Evolutionary conservation across 805 yeast genomes (phyloP).

Genomic region (Sugiyamaella boreocaroliniensis): DNA sequence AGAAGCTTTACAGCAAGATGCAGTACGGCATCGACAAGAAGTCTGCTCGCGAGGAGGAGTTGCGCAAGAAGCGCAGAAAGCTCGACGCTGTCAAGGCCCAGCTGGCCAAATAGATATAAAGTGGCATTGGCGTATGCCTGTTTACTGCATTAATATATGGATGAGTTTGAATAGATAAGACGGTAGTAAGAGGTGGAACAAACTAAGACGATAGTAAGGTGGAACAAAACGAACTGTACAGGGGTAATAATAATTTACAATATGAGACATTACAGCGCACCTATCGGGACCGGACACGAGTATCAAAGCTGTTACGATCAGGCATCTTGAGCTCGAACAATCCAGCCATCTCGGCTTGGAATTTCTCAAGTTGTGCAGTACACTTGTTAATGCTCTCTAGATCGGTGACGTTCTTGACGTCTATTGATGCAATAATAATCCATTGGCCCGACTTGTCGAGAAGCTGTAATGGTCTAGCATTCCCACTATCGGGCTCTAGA

Average conservation of each 20-base stretch:
- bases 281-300: constrained; percentile 42
- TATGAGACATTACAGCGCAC: not conserved
- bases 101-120: constrained; percentile 5
- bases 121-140: too few species aligned
- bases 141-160: not conserved
- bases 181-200: not conserved
- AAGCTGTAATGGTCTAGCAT: constrained; percentile 10
- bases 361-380: constrained; percentile 50
- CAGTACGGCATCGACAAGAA: constrained; percentile 82
- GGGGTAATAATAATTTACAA: too few species aligned
- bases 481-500: not conserved
- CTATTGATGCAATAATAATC: constrained; percentile 55
- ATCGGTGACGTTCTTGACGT: constrained; percentile 67
- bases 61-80: constrained; percentile 56
- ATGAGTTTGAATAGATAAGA: not conserved
- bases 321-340: constrained; percentile 66
- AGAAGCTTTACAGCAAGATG: constrained; percentile 90
- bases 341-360: constrained; percentile 63
- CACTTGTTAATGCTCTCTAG: constrained; percentile 63
- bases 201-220: too few species aligned
- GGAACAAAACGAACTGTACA: too few species aligned
- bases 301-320: constrained; percentile 75
- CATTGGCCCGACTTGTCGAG: constrained; percentile 28
- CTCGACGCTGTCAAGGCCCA: constrained; percentile 26
- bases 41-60: constrained; percentile 65